Evolutionary conservation across 75 land plant genomes (phyloP).

Genomic region (Pseudotsuga menziesii): DNA sequence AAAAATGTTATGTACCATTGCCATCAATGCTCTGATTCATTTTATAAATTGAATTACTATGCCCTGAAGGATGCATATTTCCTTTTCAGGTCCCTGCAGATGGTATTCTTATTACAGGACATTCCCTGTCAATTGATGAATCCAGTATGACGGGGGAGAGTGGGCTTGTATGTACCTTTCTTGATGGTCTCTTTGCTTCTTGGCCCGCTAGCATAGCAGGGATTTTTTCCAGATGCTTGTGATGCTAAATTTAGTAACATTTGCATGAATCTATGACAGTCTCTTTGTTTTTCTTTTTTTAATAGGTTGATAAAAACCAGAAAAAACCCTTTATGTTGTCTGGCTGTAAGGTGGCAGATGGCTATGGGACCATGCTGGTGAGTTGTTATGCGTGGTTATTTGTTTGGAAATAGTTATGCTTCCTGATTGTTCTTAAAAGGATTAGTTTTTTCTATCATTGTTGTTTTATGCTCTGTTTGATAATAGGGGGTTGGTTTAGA

Average conservation of each 20-base stretch:
- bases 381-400: slow-evolving; percentile 11
- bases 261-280: background rate
- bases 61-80: background rate
- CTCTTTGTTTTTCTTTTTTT: slow-evolving; percentile 12
- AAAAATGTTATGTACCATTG: background rate
- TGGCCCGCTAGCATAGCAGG: background rate
- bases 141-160: slow-evolving; percentile 90
- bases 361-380: slow-evolving; percentile 79
- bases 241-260: background rate
- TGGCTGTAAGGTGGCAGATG: slow-evolving; percentile 89
- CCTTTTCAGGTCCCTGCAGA: slow-evolving; percentile 72
- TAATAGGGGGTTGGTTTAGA: background rate
- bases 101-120: slow-evolving; percentile 62
- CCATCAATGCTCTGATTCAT: background rate
- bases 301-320: slow-evolving; percentile 53
- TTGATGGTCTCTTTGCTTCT: background rate
- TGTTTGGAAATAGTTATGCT: background rate
- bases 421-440: background rate
- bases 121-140: slow-evolving; percentile 75
- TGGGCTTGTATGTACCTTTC: slow-evolving; percentile 42
- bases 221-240: background rate
- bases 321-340: slow-evolving; percentile 71
- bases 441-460: no score
- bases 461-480: background rate
- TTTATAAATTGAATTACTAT: background rate